Evolutionary conservation across 352 stramenopile genomes (phyloP), one percentile per base, ranked within the genome.

Genomic region (Thalassiosira allenii): DNA sequence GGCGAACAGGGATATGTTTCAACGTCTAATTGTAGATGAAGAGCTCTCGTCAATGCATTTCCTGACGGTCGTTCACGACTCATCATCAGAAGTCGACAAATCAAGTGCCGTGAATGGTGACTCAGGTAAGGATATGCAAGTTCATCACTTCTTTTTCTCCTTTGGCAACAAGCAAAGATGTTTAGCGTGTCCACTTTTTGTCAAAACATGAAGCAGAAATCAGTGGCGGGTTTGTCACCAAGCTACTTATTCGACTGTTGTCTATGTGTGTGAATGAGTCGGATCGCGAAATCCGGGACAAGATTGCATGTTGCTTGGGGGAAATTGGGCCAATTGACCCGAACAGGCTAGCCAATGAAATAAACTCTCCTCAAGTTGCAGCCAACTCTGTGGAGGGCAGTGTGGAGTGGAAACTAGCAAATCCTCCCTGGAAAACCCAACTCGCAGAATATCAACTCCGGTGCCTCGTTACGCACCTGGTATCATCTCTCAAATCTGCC

Each of bases 271-370:
- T 88, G 6, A 54, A 84, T 34, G 91, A 95, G 80, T 84, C 81
- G 11, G 83, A 94, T 70, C n/a, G 44, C 51, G 69, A 85, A 32
- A 78, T 88, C 33, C 73, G 86, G 52, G 33, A 92, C 73, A 67
- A 83, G 14, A 75, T 94, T 32, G 90, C 85, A 14, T 79, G 68
- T 41, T 94, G 86, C 73, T 61, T 94, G 11, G 91, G 91, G 37
- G 91, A 95, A 81, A 86, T 94, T 41, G 91, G 90, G 29, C 89
- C 88, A 2, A 93, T 95, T 61, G 86, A 87, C 70, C 75, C 89
- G 40, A 84, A 89, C 40, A 73, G 75, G 61, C 70, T 95, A 23
- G 84, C 75, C 9, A 83, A 86, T 61, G 75, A 88, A 75, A 84
- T 86, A 25, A 75, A 47, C 41, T 79, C 66, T 56, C 75, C 66